These are phyloP conservation scores for Beta corolliflora DNA, from an alignment of 179 eudicot genomes.

Conservation along the genomic window DNA sequence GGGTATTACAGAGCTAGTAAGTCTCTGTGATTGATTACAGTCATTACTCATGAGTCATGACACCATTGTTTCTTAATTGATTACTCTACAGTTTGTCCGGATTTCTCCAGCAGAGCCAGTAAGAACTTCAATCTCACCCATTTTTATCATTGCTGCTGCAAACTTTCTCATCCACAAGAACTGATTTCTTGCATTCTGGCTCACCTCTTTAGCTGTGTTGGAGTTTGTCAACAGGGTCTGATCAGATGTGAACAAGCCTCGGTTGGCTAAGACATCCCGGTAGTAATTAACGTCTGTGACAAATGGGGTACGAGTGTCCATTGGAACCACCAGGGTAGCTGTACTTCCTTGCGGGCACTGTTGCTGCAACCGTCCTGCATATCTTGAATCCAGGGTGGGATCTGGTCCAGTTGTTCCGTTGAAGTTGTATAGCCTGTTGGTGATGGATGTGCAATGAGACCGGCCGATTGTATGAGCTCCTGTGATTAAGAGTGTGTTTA, in stretches of 20 bases:
- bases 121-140: slow-evolving; percentile 62
- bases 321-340: slow-evolving; percentile 51
- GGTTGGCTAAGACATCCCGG: slow-evolving; percentile 42
- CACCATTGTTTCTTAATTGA: slow-evolving; percentile 35
- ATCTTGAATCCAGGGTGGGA: slow-evolving; percentile 51
- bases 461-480: slow-evolving; percentile 87
- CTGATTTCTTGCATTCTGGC: slow-evolving; percentile 40
- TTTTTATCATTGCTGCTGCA: slow-evolving; percentile 71
- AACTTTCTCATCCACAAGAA: slow-evolving; percentile 52
- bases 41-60: background rate
- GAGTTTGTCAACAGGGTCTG: slow-evolving; percentile 51
- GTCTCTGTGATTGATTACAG: background rate
- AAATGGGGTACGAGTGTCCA: slow-evolving; percentile 61
- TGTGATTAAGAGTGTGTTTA: slow-evolving; percentile 26
- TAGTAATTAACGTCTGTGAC: slow-evolving; percentile 56
- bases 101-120: slow-evolving; percentile 65
- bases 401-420: slow-evolving; percentile 48
- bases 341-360: slow-evolving; percentile 63
- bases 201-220: slow-evolving; percentile 41
- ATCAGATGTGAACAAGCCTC: slow-evolving; percentile 70
- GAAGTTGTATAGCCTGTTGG: slow-evolving; percentile 61
- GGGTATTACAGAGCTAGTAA: background rate
- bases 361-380: slow-evolving; percentile 53
- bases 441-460: slow-evolving; percentile 72
- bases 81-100: slow-evolving; percentile 54